Conservation (phyloP, 2,329 filamentous ascomycete genomes). For the Diaporthe velutina region DNA sequence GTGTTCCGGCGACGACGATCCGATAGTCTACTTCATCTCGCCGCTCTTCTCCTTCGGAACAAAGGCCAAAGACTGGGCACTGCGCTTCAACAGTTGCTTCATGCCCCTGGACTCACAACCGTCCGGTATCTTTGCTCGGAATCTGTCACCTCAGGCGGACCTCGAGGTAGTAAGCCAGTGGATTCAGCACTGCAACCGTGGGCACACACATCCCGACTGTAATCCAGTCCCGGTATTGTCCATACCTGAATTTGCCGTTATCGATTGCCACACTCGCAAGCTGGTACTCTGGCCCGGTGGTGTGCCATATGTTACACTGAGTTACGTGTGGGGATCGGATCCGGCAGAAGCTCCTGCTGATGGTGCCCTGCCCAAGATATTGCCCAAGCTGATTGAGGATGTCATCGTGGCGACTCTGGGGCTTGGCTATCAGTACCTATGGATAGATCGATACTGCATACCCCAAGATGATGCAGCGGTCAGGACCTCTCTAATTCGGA, state of each 20-base stretch:
- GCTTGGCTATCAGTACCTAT: conserved; percentile 52
- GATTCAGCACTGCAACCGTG: conserved; percentile 21
- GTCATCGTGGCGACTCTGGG: conserved; percentile 43
- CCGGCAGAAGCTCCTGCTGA: not conserved
- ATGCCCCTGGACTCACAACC: not conserved
- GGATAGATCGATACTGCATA: conserved; percentile 55
- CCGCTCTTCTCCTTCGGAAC: conserved; percentile 21
- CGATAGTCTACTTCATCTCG: conserved; percentile 26
- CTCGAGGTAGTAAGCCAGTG: conserved; percentile 15
- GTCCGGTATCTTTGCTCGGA: conserved; percentile 17
- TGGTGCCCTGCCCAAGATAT: not conserved
- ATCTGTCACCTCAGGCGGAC: conserved; percentile 20
- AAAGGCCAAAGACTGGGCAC: conserved; percentile 29
- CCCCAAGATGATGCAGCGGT: conserved; percentile 41
- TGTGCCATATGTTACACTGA: conserved; percentile 25
- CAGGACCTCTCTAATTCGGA: conserved; percentile 48
- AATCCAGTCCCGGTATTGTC: not conserved
- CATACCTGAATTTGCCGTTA: conserved; percentile 6
- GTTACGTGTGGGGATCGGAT: conserved; percentile 32
- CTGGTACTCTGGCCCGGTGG: not conserved
- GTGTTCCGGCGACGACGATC: conserved; percentile 2
- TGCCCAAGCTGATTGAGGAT: conserved; percentile 28
- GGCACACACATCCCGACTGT: conserved; percentile 31
- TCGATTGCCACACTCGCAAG: conserved; percentile 24
- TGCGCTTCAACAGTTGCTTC: conserved; percentile 23